A percentile compares a stretch with the other conserved stretches of the same genome.
Conservation (phyloP, 164 flowering plant species). For the Magnolia changhungtana region DNA sequence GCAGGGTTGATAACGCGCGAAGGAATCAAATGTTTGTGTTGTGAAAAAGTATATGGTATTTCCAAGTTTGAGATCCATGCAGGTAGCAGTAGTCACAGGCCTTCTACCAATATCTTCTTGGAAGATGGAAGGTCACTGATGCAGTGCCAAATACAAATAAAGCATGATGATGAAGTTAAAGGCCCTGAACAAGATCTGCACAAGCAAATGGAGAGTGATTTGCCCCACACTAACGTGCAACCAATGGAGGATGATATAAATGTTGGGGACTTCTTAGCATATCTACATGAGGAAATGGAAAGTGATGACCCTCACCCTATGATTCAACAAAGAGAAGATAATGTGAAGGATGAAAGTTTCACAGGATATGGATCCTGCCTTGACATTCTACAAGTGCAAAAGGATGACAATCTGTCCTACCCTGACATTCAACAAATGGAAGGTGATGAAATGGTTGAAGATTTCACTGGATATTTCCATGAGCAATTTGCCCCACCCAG, state of each 20-base stretch:
- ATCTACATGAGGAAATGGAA: constrained; percentile 29
- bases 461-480: constrained; percentile 4
- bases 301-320: constrained; percentile 36
- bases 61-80: constrained; percentile 64
- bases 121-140: constrained; percentile 77
- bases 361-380: too few relatives aligned
- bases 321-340: constrained; percentile 1
- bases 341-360: neutral
- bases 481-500: constrained; percentile 9
- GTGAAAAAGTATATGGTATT: constrained; percentile 44
- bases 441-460: constrained; percentile 11
- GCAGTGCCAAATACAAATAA: constrained; percentile 58
- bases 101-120: constrained; percentile 62
- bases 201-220: too few relatives aligned
- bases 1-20: constrained; percentile 61
- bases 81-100: constrained; percentile 36
- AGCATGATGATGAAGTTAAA: constrained; percentile 4
- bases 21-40: constrained; percentile 83
- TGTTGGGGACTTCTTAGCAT: too few relatives aligned
- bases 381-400: too few relatives aligned
- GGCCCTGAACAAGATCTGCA: neutral
- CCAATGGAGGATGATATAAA: too few relatives aligned
- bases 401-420: too few relatives aligned
- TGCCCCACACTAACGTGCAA: too few relatives aligned
- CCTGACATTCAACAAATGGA: neutral